These are phyloP conservation scores for Fusarium tuaranense DNA, from an alignment of 2,329 filamentous ascomycete species.

Conservation along the genomic window DNA sequence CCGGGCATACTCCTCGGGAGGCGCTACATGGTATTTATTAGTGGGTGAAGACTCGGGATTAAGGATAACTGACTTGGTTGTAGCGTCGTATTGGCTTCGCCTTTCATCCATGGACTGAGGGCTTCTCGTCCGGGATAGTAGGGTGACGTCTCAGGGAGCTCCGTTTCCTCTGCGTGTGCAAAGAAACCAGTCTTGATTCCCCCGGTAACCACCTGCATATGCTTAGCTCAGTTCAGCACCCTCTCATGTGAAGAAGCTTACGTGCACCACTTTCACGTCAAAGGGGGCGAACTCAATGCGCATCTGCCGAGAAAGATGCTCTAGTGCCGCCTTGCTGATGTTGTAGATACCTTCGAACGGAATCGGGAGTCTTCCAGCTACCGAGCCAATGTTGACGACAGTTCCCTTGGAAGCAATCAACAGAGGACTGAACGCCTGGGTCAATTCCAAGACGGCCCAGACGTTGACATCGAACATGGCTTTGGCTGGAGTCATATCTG, in stretches of 20 bases:
- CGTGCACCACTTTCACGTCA: conserved; percentile 49
- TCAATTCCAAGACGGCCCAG: conserved; percentile 53
- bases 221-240: neutral
- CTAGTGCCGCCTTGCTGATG: conserved; percentile 57
- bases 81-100: conserved; percentile 8
- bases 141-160: conserved; percentile 49
- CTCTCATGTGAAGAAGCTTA: neutral
- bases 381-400: conserved; percentile 56
- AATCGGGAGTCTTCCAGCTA: conserved; percentile 42
- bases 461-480: conserved; percentile 53
- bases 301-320: conserved; percentile 53
- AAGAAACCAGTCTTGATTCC: conserved; percentile 49
- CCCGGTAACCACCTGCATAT: conserved; percentile 43
- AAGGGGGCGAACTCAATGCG: conserved; percentile 54
- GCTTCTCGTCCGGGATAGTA: conserved; percentile 33
- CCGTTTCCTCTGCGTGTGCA: conserved; percentile 54
- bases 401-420: conserved; percentile 49
- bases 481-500: conserved; percentile 33
- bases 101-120: conserved; percentile 30
- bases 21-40: conserved; percentile 26
- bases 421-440: conserved; percentile 53
- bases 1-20: conserved; percentile 34
- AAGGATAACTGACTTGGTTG: conserved; percentile 22
- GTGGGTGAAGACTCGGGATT: neutral
- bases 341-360: conserved; percentile 55